A percentile compares a stretch with the other conserved stretches of the same genome.
These are phyloP conservation scores for Mycena vitilis DNA, from an alignment of 768 basidiomycete genomes.

Conservation along the genomic window DNA sequence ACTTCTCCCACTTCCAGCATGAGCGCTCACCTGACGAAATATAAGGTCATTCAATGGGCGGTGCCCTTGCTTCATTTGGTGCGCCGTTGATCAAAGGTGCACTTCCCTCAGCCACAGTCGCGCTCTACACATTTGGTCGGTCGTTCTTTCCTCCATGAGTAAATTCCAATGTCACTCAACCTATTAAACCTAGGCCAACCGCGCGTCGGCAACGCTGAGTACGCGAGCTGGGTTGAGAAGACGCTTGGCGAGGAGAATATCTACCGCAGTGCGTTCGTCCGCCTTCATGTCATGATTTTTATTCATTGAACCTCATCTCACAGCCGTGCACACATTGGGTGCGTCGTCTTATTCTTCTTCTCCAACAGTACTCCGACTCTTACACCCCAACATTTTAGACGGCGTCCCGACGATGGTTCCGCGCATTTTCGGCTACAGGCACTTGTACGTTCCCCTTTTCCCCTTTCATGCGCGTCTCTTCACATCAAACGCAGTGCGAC, in stretches of 20 bases:
- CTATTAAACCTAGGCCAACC: conserved; percentile 30
- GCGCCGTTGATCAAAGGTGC: conserved; percentile 33
- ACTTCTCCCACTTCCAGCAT: background rate
- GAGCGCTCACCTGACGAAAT: background rate
- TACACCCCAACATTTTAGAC: background rate
- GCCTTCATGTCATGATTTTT: background rate
- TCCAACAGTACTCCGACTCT: background rate
- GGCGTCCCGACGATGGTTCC: conserved; percentile 37
- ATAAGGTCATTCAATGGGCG: conserved; percentile 39
- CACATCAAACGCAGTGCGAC: background rate
- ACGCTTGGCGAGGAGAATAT: conserved; percentile 25
- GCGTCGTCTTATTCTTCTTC: background rate
- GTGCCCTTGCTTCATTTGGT: conserved; percentile 40
- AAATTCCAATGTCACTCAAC: background rate
- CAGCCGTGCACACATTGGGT: conserved; percentile 24
- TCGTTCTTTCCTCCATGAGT: background rate
- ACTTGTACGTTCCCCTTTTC: conserved; percentile 20
- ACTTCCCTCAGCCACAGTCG: conserved; percentile 21
- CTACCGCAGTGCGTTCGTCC: conserved; percentile 19
- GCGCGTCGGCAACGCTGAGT: conserved; percentile 35
- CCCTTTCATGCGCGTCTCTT: background rate
- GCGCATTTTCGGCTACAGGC: conserved; percentile 27
- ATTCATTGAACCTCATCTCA: background rate
- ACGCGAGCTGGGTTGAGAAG: conserved; percentile 28
- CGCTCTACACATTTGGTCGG: conserved; percentile 16